These are phyloP conservation scores for Xylaria sp. DNA, from an alignment of 2,329 filamentous ascomycete species.

Conservation along the genomic window DNA sequence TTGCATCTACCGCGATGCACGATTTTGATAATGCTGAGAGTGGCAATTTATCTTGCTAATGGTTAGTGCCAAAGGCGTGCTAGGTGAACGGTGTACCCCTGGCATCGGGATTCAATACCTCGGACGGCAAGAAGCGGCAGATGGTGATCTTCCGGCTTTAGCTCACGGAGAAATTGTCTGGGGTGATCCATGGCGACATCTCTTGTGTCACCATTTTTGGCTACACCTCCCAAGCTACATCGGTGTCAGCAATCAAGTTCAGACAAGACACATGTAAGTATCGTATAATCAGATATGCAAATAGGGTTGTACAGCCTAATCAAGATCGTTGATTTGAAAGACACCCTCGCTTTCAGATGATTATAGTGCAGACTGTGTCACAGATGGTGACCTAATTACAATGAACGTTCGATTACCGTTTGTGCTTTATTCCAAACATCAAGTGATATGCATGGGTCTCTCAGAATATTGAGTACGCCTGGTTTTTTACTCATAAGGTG, in stretches of 20 bases:
- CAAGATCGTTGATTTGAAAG: neutral
- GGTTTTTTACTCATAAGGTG: neutral
- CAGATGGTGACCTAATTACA: constrained; percentile 2
- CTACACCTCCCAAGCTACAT: neutral
- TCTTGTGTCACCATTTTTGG: neutral
- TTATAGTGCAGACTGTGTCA: neutral
- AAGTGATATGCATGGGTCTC: neutral
- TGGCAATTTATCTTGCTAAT: neutral
- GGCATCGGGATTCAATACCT: constrained; percentile 8
- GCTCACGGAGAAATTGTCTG: neutral
- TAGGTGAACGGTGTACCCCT: constrained; percentile 17
- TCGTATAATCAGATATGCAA: constrained; percentile 2
- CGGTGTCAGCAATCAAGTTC: constrained; percentile 7
- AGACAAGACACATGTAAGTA: constrained; percentile 18
- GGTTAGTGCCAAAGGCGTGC: neutral
- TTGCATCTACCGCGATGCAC: constrained; percentile 29
- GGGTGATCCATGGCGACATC: constrained; percentile 1
- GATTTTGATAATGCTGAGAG: constrained; percentile 6
- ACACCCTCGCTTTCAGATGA: constrained; percentile 3
- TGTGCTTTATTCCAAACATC: constrained; percentile 20
- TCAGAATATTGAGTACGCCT: neutral
- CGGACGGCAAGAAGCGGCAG: neutral
- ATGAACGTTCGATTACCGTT: neutral
- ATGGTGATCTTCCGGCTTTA: neutral
- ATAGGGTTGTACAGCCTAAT: constrained; percentile 25